A percentile compares a stretch with the other conserved stretches of the same genome.
Conservation (phyloP, 176 grass and related monocot species). For the Lolium perenne region DNA sequence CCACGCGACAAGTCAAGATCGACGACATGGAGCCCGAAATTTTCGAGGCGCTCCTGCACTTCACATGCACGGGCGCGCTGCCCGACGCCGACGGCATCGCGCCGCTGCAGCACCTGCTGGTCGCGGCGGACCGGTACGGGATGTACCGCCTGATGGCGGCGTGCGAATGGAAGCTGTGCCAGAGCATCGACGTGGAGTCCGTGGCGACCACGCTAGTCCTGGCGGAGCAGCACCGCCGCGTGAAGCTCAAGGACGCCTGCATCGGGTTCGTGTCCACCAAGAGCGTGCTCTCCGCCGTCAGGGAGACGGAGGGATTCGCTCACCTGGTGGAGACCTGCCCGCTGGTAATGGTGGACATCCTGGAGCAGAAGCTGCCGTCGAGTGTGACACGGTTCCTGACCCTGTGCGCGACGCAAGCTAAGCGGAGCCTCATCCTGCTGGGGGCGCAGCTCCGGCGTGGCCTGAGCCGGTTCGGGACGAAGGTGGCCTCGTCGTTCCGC, state of each 20-base stretch:
- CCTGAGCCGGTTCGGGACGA: not conserved
- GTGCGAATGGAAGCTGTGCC: conserved; percentile 17
- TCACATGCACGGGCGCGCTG: not conserved
- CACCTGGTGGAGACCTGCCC: not conserved
- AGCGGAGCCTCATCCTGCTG: not conserved
- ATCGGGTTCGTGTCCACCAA: not conserved
- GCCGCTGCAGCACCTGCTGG: conserved; percentile 18
- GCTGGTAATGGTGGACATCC: not conserved
- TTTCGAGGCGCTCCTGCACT: conserved; percentile 29
- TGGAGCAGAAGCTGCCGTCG: not conserved
- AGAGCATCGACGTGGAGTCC: not conserved
- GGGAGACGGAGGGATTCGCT: not conserved
- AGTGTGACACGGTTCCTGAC: not conserved
- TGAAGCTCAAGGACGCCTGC: not conserved
- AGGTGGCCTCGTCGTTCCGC: not conserved
- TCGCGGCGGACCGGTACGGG: conserved; percentile 32
- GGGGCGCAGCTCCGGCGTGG: not conserved
- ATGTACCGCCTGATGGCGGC: conserved; percentile 9
- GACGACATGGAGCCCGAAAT: conserved; percentile 28
- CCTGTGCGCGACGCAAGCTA: not conserved
- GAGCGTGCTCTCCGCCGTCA: not conserved
- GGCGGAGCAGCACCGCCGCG: conserved; percentile 8
- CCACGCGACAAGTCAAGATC: not conserved
- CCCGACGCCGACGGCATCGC: not conserved
- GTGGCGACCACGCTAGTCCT: not conserved